Base-by-base conservation (phyloP, 2,329 filamentous ascomycete species). In the Colletotrichum shisoi region DNA sequence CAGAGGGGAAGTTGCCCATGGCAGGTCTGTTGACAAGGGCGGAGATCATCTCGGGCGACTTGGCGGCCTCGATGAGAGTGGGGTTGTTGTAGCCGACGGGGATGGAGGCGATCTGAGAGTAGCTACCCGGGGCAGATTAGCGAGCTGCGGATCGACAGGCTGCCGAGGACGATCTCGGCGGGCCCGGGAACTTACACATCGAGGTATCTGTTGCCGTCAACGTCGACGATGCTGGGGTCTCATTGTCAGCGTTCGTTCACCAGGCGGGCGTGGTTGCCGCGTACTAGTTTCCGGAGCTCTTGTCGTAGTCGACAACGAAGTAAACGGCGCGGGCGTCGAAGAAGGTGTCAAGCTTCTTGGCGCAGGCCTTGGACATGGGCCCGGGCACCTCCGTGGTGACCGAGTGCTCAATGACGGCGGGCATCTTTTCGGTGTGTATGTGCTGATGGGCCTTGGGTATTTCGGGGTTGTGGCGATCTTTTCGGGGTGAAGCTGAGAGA, bases 21-120 rank as follows among this genome's bases (percentile, higher is more conserved):
- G 91, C 91, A 1, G 91, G 91, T 61, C 91, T 85, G 81, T 94
- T 93, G 81, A 93, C 90, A 70, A 94, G 79, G 49, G 90, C 86
- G 60, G 83, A 87, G 71, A 85, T 83, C 89, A 93, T 93, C 75
- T 93, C 88, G 45, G 87, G 87, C 37, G 89, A 89, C 64, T 83
- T 83, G 48, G 90, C 89, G 44, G 88, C 88, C 71, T 84, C 80
- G 70, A 87, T 82, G 69, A 94, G 85, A 58, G 85, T 79, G 12
- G 89, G 84, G 78, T 94, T 93, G 84, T 90, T 93, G 84, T 94
- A 94, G 70, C 91, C 91, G 56, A 94, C 87, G 11, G 91, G 90
- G 72, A 94, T 94, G 27, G 91, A 93, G 66, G 91, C 91, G 75
- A 94, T 94, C 79, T 94, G 91, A 57, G 91, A 89, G 77, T 92